These are phyloP conservation scores for Chlorencoelia australis DNA, from an alignment of 2,329 filamentous ascomycete species.

Conservation along the genomic window DNA sequence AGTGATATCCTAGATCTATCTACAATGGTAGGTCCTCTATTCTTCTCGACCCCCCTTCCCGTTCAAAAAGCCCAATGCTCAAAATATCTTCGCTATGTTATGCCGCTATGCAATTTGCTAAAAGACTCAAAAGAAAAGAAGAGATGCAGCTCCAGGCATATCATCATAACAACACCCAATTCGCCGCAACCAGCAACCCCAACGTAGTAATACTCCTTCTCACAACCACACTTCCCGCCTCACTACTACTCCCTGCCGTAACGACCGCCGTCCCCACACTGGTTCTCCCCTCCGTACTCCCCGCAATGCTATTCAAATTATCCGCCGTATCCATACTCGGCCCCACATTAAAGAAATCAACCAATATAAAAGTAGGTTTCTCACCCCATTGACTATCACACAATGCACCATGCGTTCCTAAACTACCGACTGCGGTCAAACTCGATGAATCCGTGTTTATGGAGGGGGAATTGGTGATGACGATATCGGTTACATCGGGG, in stretches of 20 bases:
- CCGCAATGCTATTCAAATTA: conserved; percentile 46
- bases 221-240: conserved; percentile 4
- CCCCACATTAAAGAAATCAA: conserved; percentile 71
- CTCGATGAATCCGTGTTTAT: conserved; percentile 33
- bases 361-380: conserved; percentile 62
- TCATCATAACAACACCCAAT: too few relatives aligned
- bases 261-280: conserved; percentile 16
- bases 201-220: too few relatives aligned
- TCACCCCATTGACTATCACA: conserved; percentile 51
- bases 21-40: too few relatives aligned
- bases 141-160: too few relatives aligned
- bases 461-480: conserved; percentile 54
- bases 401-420: conserved; percentile 42
- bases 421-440: conserved; percentile 35
- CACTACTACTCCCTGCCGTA: conserved; percentile 4
- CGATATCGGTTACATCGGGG: conserved; percentile 50
- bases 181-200: too few relatives aligned
- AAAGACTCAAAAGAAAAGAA: too few relatives aligned
- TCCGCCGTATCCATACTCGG: conserved; percentile 62
- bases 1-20: too few relatives aligned
- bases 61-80: too few relatives aligned
- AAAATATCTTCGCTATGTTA: too few relatives aligned
- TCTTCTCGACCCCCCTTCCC: too few relatives aligned
- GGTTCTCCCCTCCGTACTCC: conserved; percentile 15
- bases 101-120: too few relatives aligned